These are phyloP conservation scores for Cladophialophora exuberans DNA, from an alignment of 2,329 filamentous ascomycete species.

Conservation along the genomic window DNA sequence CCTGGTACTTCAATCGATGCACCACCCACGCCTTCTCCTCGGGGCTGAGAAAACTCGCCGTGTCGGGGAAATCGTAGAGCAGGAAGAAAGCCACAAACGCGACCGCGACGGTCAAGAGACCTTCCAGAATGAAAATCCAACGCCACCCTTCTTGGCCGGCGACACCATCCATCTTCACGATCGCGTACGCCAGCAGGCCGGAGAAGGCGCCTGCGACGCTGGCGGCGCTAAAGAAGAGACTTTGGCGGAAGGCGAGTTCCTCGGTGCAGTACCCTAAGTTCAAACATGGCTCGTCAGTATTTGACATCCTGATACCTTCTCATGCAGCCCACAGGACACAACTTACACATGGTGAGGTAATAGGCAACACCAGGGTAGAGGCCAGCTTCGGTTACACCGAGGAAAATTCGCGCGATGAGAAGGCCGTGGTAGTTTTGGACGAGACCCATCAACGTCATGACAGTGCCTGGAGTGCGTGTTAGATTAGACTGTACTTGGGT, in stretches of 20 bases:
- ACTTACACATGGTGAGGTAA: conserved; percentile 47
- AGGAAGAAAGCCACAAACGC: conserved; percentile 47
- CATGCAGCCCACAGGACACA: neutral
- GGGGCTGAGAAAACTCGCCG: conserved; percentile 46
- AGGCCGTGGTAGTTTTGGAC: conserved; percentile 38
- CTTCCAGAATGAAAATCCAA: conserved; percentile 61
- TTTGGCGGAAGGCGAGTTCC: conserved; percentile 47
- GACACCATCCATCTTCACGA: conserved; percentile 56
- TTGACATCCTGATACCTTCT: neutral
- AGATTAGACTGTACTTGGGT: conserved; percentile 42
- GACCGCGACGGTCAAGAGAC: conserved; percentile 49
- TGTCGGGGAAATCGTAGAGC: conserved; percentile 51
- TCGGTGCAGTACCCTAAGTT: conserved; percentile 44
- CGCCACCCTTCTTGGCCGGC: conserved; percentile 52
- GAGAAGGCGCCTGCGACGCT: conserved; percentile 56
- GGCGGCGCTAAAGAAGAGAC: conserved; percentile 52
- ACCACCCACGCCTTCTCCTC: conserved; percentile 45
- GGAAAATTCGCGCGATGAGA: conserved; percentile 52
- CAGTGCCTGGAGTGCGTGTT: conserved; percentile 32
- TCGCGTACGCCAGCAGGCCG: conserved; percentile 55
- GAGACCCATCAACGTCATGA: conserved; percentile 55
- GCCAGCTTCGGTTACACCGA: conserved; percentile 45
- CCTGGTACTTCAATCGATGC: conserved; percentile 43
- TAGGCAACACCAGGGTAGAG: conserved; percentile 48
- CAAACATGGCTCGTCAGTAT: neutral